Evolutionary conservation across 177 flowering plant species (phyloP), one percentile per base, ranked within the genome.

Genomic region (Telopea speciosissima): DNA sequence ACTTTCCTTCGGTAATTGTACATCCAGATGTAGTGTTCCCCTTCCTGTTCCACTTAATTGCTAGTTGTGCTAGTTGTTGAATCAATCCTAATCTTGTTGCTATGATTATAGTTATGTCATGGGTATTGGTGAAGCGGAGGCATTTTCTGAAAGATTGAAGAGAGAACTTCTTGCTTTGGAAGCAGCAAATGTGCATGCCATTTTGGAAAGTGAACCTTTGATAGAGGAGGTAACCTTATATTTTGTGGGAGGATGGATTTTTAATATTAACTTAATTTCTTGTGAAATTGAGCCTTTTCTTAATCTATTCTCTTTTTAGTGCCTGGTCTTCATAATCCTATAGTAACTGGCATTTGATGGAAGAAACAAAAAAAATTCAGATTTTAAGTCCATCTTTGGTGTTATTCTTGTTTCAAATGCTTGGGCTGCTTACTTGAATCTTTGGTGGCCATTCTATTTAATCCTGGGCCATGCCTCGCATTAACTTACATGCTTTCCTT

Each of bases 61-160:
- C 54, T 49, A 49, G 49, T 44, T 44, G 31, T 28, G 49, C 49
- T 44, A 44, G 54, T 49, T 49, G 19, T 49, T 49, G 16, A 49
- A 49, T 49, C 4, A 12, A 4, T 12, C 54, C 54, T 49, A 49
- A 16, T 49, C 16, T 16, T 12, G 54, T 36, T 36, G 19, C 19
- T 49, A 49, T 13, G 54, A 49, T 49, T 65, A 73, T 90, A 96
- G 99, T 70, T 96, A 93, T 82, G 99, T 96, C 73, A 91, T 96
- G 95, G 98, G 97, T 64, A 91, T 93, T 79, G 97, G 98, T 66
- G 99, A 96, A 84, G 99, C 98, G 58, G 99, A 93, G 82, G 98
- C 96, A 63, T 96, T 93, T 83, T 96, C 99, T 72, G 99, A 96
- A 82, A 87, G 99, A 81, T 80, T 96, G 83, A 96, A 89, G 78